Evolutionary conservation across 108 stramenopile genomes (phyloP), one percentile per base, ranked within the genome.

Genomic region (Stephanodiscus triporus): DNA sequence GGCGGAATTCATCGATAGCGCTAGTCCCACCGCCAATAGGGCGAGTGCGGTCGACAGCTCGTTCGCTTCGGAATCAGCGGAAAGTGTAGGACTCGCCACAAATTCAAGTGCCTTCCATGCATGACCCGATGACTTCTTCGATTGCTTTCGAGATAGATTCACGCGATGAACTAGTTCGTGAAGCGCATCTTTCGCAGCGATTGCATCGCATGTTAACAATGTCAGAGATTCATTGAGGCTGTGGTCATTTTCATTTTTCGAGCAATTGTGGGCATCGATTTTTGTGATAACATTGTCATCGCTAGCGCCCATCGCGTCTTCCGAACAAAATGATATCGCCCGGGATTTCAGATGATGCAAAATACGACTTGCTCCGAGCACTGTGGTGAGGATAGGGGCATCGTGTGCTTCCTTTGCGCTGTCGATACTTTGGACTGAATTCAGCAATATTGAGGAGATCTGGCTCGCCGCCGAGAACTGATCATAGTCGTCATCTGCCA

Each of bases 41-140:
- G 74, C 74, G 14, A 81, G 47, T 0, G 80, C 54, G 42, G 29
- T 43, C 17, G 74, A 68, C 13, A 51, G 49, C 47, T 54, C 58
- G 34, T n/a, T 19, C 30, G 30, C 36, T 63, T 61, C 45, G 17
- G 43, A 34, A 47, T 34, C 56, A 13, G 9, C 58, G 16, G 24
- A 36, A 57, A 75, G 37, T 6, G 70, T 40, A 9, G 47, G 49
- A 30, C 10, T 60, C n/a, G 72, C 70, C 22, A 75, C 37, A 19
- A 55, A 63, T 71, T 81, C 73, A 57, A 81, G 50, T 34, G 74
- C 70, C 49, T 50, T 65, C 80, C 80, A 81, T 26, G 73, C 69
- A 55, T 66, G 36, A 19, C 38, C 70, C 13, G 66, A 66, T 19
- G 61, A 57, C 45, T 75, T 66, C 14, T 55, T 75, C 11, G 47